Evolutionary conservation across 2,329 filamentous ascomycete genomes (phyloP).

Genomic region (Fonsecaea nubica): DNA sequence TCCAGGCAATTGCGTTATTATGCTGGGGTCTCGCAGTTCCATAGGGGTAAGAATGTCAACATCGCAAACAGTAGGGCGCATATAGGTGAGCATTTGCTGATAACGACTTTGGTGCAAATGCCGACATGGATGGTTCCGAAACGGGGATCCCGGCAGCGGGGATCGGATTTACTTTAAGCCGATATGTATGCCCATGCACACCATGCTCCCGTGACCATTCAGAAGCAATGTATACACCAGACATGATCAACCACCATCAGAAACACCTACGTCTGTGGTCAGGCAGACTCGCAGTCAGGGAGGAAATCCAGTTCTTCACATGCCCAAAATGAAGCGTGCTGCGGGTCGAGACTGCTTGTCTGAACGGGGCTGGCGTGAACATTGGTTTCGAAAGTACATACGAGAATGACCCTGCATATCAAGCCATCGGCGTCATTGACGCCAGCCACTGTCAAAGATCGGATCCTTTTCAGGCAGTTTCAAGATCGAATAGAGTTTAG

Average conservation of each 20-base stretch:
- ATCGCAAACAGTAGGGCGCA: background rate
- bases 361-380: background rate
- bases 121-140: background rate
- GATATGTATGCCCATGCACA: background rate
- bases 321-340: background rate
- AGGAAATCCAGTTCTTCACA: background rate
- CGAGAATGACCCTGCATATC: background rate
- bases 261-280: background rate
- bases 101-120: background rate
- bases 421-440: constrained; percentile 7
- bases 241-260: background rate
- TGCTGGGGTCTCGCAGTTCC: constrained; percentile 18
- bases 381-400: background rate
- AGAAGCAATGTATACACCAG: background rate
- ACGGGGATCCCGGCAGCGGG: background rate
- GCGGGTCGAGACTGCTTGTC: background rate
- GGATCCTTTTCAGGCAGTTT: background rate
- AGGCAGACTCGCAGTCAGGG: background rate
- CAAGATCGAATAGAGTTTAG: constrained; percentile 11
- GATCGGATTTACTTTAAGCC: background rate
- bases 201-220: background rate
- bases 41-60: constrained; percentile 4
- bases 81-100: background rate
- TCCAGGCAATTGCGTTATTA: constrained; percentile 8
- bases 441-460: background rate